Evolutionary conservation across 345 rosid species (phyloP).

Genomic region (Citrus reticulata): DNA sequence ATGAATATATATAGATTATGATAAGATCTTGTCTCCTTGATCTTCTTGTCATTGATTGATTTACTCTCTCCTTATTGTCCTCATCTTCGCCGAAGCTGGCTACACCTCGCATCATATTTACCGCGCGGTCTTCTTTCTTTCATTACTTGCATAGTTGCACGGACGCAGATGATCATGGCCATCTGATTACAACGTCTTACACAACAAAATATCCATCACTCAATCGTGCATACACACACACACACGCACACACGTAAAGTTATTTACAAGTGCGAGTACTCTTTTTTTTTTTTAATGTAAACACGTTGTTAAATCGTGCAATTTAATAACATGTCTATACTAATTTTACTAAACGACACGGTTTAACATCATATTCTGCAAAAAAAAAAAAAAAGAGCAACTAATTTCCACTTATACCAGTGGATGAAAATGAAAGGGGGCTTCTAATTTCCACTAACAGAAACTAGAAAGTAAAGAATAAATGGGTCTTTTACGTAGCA

Average conservation of each 20-base stretch:
- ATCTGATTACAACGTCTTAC: background rate
- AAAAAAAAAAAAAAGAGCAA: no score
- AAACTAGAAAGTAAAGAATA: background rate
- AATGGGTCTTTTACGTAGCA: background rate
- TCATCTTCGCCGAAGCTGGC: background rate
- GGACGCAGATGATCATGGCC: background rate
- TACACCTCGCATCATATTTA: background rate
- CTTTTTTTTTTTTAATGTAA: fast-evolving
- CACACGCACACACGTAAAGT: no score
- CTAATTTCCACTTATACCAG: background rate
- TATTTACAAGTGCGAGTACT: no score
- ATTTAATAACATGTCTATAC: fast-evolving
- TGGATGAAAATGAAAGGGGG: background rate
- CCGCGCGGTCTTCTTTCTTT: background rate
- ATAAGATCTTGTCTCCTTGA: conserved; percentile 27
- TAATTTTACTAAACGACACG: fast-evolving
- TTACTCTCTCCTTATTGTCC: background rate
- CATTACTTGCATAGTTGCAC: background rate
- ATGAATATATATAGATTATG: background rate
- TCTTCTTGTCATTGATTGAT: background rate
- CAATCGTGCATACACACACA: no score
- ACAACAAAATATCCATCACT: no score
- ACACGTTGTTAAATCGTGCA: fast-evolving
- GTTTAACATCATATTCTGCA: no score
- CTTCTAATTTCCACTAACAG: background rate